Conservation (phyloP, 1,284 basidiomycete species). For the Cystobasidium sp. region DNA sequence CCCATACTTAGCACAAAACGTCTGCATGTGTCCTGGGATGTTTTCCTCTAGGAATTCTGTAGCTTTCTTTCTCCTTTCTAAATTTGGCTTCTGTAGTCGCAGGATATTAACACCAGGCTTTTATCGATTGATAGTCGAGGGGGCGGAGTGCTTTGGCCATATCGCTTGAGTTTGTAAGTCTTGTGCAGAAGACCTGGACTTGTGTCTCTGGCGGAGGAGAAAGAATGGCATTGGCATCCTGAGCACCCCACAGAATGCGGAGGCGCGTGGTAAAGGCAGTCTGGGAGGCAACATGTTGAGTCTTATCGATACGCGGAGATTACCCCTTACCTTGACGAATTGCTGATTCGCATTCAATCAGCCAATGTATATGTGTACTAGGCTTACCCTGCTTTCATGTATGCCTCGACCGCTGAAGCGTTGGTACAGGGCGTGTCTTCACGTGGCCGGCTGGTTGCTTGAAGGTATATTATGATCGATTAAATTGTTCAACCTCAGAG, state of each 20-base stretch:
- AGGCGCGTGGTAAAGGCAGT: not conserved
- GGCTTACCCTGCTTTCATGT: slow-evolving; percentile 14
- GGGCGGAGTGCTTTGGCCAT: no score
- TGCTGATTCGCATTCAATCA: slow-evolving; percentile 22
- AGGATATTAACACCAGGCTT: not conserved
- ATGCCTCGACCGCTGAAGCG: not conserved
- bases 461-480: slow-evolving; percentile 5
- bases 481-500: slow-evolving; percentile 9
- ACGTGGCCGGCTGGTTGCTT: slow-evolving; percentile 6
- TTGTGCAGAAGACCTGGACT: no score
- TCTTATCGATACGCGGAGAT: not conserved
- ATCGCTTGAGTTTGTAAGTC: no score
- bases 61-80: not conserved
- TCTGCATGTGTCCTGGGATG: no score
- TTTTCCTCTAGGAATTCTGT: no score
- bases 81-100: not conserved
- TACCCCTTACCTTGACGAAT: slow-evolving; percentile 11
- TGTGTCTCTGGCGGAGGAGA: not conserved
- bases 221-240: slow-evolving; percentile 17
- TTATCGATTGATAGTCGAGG: no score
- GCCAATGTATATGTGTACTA: slow-evolving; percentile 10
- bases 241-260: slow-evolving; percentile 3
- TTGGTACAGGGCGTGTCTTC: slow-evolving; percentile 13
- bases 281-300: not conserved
- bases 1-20: no score